Evolutionary conservation across 257 asterid species (phyloP), one percentile per base, ranked within the genome.

Genomic region (Salvia splendens): DNA sequence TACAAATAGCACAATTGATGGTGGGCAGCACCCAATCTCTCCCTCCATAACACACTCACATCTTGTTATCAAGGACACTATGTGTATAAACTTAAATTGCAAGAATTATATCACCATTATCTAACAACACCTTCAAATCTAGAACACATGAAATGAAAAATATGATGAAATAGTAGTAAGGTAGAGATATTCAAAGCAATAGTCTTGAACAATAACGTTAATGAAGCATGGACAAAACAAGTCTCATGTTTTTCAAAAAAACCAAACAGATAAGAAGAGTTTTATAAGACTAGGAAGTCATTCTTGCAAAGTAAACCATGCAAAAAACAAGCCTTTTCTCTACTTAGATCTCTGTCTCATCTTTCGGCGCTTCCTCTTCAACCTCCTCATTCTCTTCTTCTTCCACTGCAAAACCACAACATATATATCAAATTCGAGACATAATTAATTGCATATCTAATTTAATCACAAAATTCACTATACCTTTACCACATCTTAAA

Each of bases 341-440:
- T 79, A 82, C 83, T 82, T 82, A 8, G 87, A 82, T 79, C 87
- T 43, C 62, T 82, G 87, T 24, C 87, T 82, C 87, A 82, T 82
- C 87, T 82, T 82, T 82, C 87, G 73, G 50, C 87, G 85, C 81
- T 82, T 82, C 59, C 87, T 82, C 87, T 82, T 82, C 87, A 79
- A 75, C 55, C 87, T 82, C 80, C 85, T 82, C 87, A 82, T 82
- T 6, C 87, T 76, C 76, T 79, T 82, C 85, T 82, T 82, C 83
- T 82, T 82, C 87, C 87, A 82, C 87, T 82, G 83, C 17, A 32
- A 50, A 30, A 14, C 2, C 60, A 54, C 40, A 28, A 5, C 11
- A 9, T 28, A 0, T 2, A 54, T 24, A 4, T 28, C 60, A 54
- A 11, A 54, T 4, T 28, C 40, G 5, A 30, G 40, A 38, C 42